Evolutionary conservation across 2,329 filamentous ascomycete species (phyloP), one percentile per base, ranked within the genome.

Genomic region (Alternaria rosae): DNA sequence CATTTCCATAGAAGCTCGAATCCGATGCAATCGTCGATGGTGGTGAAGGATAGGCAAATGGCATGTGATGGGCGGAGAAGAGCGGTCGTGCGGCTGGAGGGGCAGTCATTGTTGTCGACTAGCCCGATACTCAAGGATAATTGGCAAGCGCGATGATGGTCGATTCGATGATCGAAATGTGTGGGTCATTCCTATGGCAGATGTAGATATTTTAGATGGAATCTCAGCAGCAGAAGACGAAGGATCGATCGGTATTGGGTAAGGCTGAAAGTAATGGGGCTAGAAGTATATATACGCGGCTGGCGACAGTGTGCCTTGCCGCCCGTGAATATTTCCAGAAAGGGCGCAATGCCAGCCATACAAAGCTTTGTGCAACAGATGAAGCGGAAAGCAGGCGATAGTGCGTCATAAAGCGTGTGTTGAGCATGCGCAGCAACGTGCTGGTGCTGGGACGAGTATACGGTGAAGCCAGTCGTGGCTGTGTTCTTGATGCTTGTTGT

Each of bases 11-110:
- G 25, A 58, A 66, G 44, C 61, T 62, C 58, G 70, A 67, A 57
- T 70, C 70, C 26, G 69, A 70, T 20, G 61, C 54, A 23, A 67
- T 55, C 20, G 67, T 62, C n/a, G 71, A 70, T 25, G 67, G 62
- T 45, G 75, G 72, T 38, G 71, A 70, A 51, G 70, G 64, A 64
- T 62, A 69, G 35, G 59, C 59, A 30, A 65, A 54, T 55, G 59
- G 66, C 54, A 69, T 47, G 62, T 67, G 68, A 38, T 50, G 50
- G 48, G 70, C 63, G 61, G 66, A 51, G 60, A 70, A 72, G 64
- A 73, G 67, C 56, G 72, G 72, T 38, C 64, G 70, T 30, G 70
- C 60, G 28, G 66, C 54, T 12, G 68, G 67, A 55, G 69, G 65
- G 52, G 70, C 70, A 25, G 73, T 70, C 55, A 57, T 64, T 67